Base-by-base conservation (phyloP, 768 basidiomycete genomes). In the Podaxis sp. region DNA sequence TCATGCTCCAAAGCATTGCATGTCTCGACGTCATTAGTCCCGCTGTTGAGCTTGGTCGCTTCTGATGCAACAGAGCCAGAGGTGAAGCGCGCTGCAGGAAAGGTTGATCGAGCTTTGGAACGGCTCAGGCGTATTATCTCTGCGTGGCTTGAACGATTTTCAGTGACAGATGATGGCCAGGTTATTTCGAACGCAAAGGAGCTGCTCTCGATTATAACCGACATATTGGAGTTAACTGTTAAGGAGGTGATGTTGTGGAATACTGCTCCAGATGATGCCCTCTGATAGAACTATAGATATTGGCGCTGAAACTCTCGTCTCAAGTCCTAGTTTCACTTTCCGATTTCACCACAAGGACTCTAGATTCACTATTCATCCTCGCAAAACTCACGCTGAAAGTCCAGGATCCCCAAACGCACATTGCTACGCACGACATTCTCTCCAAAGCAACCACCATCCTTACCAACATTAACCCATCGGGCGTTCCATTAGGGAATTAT, bases 41-140 rank as follows among this genome's bases (percentile, higher is more conserved):
- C 43, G 9, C 27, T 61, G n/a, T 22, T 61, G 29, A 15, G 22
- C 29, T n/a, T 27, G 13, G 7, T 55, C 40, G 27, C 17, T 37
- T 61, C 60, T 13, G 41, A 22, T 36, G 41, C 53, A 38, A 65
- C 68, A 17, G 72, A 75, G 47, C 75, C 76, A n/a, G 79, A 81
- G 22, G 46, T 76, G 19, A 57, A 56, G 8, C 79, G 80, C 1
- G 73, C 78, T 36, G 74, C 73, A 19, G 79, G 76, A 22, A 91
- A 89, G 70, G 73, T 88, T 13, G 82, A 84, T 55, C 80, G 88
- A 25, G 82, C 85, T 0, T 64, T 91, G 11, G 89, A 90, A 69
- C 76, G 84, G 55, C 66, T 87, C 13, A 78, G 88, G 19, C 79
- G 86, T 56, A 73, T 76, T n/a, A 75, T 76, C 12, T 66, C 84